Base-by-base conservation (phyloP, 1,139 yeast species). In the Zygosaccharomyces sapae region DNA sequence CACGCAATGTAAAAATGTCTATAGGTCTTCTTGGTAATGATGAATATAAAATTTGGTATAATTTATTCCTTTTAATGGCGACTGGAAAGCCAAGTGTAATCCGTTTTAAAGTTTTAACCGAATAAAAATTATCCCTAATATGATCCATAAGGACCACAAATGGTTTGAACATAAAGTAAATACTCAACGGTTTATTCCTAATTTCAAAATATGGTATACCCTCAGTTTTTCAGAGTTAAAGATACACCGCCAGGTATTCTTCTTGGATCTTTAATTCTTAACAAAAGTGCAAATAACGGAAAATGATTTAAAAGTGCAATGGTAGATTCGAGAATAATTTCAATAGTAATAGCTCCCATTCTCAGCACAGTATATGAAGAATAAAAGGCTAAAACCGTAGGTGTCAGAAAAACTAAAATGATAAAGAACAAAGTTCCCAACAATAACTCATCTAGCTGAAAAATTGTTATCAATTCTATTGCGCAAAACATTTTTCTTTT, bases 201-300 rank as follows among this genome's bases (percentile, higher is more conserved):
- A 79, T 56, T 33, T 53, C 52, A n/a, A 62, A 47, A n/a, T 45
- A 36, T 25, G 41, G 39, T 3, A 48, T 43, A 6, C 47, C 36
- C 12, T 35, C 34, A 24, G 48, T 52, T 12, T 50, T 55, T 34
- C 35, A 47, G 58, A 38, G 67, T 68, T 49, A 86, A 71, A 6
- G 67, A 69, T 4, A 92, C 72, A 0, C 97, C 97, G 1, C 96
- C 96, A n/a, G 97, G 98, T 16, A 94, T 70, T 54, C 99, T 72
- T 48, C 77, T 80, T 8, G 89, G 81, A 61, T 90, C 94, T 63
- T 92, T 94, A 43, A 88, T 48, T 57, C 94, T 80, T 39, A 92
- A 69, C 45, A 94, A 69, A 1, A 90, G 64, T 0, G 89, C 90
- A 68, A 92, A 92, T 19, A 90, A 63, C 0, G 99, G 99, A 58